Conservation (phyloP, 2,329 filamentous ascomycete genomes). For the Teratosphaeria epicoccoides region DNA sequence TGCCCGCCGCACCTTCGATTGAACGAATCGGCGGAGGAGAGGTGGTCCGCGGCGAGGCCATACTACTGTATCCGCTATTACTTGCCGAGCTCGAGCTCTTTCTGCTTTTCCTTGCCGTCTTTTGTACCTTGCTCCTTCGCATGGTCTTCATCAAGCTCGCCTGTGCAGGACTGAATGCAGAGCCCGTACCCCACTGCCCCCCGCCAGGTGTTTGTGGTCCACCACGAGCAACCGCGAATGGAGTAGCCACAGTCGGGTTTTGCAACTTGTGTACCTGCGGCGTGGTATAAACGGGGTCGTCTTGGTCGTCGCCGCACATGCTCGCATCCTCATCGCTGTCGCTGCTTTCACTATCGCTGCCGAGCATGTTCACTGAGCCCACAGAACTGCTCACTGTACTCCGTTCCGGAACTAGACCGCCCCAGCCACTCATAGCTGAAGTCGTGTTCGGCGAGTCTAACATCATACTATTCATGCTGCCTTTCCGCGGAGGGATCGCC, state of each 20-base stretch:
- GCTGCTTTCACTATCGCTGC: conserved; percentile 65
- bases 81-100: conserved; percentile 53
- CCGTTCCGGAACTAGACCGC: conserved; percentile 44
- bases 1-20: conserved; percentile 39
- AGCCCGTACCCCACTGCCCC: conserved; percentile 5
- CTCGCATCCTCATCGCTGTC: conserved; percentile 48
- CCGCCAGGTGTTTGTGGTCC: conserved; percentile 38
- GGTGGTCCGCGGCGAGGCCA: conserved; percentile 57
- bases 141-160: conserved; percentile 67
- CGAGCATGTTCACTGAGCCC: conserved; percentile 68
- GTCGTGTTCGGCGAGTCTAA: conserved; percentile 52
- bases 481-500: conserved; percentile 46
- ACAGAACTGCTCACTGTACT: conserved; percentile 68
- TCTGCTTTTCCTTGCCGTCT: conserved; percentile 40
- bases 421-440: conserved; percentile 18
- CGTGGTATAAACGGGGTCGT: conserved; percentile 69
- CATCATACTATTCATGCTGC: conserved; percentile 29
- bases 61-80: conserved; percentile 59
- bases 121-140: conserved; percentile 48
- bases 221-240: conserved; percentile 27
- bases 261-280: conserved; percentile 60
- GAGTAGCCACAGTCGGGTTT: conserved; percentile 37
- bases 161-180: conserved; percentile 21
- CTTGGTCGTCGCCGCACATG: conserved; percentile 39
- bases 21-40: conserved; percentile 54